phyloP scores from a whole-genome alignment of 768 basidiomycete species.

The Pluteus cervinus region DNA sequence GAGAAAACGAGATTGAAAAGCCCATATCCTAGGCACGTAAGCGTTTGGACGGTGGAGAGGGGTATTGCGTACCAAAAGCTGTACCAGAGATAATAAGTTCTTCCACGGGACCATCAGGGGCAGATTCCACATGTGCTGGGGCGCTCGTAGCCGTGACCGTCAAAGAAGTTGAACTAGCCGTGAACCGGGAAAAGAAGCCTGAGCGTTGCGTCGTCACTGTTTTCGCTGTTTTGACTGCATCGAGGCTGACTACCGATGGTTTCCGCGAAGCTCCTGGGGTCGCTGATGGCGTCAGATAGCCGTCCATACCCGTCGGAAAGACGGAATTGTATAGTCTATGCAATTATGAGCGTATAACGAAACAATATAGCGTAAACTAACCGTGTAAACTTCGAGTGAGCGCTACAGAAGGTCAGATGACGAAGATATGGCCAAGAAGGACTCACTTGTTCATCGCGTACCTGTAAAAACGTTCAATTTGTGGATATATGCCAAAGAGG shows the following conservation, averaged over 20 bases:
- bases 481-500: not conserved
- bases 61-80: slow-evolving; percentile 55
- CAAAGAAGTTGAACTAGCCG: not conserved
- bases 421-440: not conserved
- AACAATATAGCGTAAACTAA: slow-evolving; percentile 18
- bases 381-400: slow-evolving; percentile 74
- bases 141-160: not conserved
- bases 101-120: slow-evolving; percentile 54
- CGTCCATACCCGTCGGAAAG: slow-evolving; percentile 55
- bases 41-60: slow-evolving; percentile 12
- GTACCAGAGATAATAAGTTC: slow-evolving; percentile 70
- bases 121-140: slow-evolving; percentile 6
- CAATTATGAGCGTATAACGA: slow-evolving; percentile 3
- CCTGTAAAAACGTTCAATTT: slow-evolving; percentile 15
- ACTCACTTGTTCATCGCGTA: slow-evolving; percentile 49
- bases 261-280: slow-evolving; percentile 29
- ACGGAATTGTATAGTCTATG: slow-evolving; percentile 60
- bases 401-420: slow-evolving; percentile 26
- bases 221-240: slow-evolving; percentile 10
- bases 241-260: slow-evolving; percentile 9
- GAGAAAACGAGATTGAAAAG: slow-evolving; percentile 80
- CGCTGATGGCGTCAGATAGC: slow-evolving; percentile 29
- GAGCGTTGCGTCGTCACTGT: slow-evolving; percentile 10
- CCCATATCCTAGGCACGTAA: slow-evolving; percentile 37
- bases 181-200: slow-evolving; percentile 5